Base-by-base conservation (phyloP, 306 rosid species). In the Cicer pinnatifidum region DNA sequence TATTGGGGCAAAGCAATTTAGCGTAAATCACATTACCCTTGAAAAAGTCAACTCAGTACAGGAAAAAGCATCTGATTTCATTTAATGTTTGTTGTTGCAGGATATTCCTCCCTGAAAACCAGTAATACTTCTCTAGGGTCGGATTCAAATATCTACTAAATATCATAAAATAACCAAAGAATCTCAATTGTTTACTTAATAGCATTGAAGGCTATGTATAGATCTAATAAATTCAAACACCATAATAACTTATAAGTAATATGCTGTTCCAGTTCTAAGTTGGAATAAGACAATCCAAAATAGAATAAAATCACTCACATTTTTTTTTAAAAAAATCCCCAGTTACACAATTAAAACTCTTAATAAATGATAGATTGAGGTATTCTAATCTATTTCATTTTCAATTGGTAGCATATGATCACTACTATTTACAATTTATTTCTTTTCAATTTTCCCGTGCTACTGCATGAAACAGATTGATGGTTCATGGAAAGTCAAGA, bases 401-500 rank as follows among this genome's bases (percentile, higher is more conserved):
- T 41, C 73, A 8, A 59, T 67, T 73, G 60, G 71, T 71, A 53
- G 39, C 63, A 19, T 67, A 58, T 59, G 59, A 46, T 67, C 70
- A 35, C 57, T 50, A 28, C 64, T 60, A 23, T 37, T 58, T 82
- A 38, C 78, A 11, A 38, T 48, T 38, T 71, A 56, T 43, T 46
- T 61, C 75, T 62, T 40, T 59, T 69, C 23, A 77, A 63, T 69
- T 70, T 75, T 66, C 60, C 66, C 9, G 3, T 64, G 67, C 48
- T 66, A 44, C 77, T 87, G 67, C 71, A 57, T 84, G 78, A 68
- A 57, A 71, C 90, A 94, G 98, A 89, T 94, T 63, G 90, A 85
- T 66, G 98, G 98, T 40, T 85, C 78, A 69, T 91, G 98, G 98
- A 88, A 80, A 85, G 91, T 74, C 70, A 89, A 68, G 88, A 79